Evolutionary conservation across 306 rosid species (phyloP).

Genomic region (Dryas drummondii): DNA sequence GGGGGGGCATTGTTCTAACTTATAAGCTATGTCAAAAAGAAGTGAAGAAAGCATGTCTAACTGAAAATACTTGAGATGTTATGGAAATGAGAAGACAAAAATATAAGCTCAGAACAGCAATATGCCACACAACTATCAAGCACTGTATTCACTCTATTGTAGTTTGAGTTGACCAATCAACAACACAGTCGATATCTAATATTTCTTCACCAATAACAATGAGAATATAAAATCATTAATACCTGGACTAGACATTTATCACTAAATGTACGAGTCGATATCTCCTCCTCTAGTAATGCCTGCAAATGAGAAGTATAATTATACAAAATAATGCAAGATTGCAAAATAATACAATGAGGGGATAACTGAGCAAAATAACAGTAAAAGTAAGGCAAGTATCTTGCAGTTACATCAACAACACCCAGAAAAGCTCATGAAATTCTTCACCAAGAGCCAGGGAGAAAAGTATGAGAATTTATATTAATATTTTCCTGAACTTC

Average conservation of each 20-base stretch:
- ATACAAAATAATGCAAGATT: background rate
- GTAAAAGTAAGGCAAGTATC: background rate
- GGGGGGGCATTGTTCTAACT: background rate
- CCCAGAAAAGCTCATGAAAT: background rate
- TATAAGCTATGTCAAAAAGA: background rate
- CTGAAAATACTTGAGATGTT: background rate
- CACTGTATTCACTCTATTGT: background rate
- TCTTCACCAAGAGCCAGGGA: conserved; percentile 1
- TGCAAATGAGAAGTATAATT: conserved; percentile 32
- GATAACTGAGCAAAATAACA: background rate
- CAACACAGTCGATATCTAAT: background rate
- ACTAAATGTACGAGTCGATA: conserved; percentile 50
- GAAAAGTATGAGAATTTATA: background rate
- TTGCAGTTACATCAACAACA: background rate
- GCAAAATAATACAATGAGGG: background rate
- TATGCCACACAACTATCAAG: background rate
- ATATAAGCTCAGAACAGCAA: too few species aligned
- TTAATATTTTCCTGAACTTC: background rate
- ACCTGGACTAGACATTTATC: conserved; percentile 74
- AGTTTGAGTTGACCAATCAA: background rate
- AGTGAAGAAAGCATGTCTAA: background rate
- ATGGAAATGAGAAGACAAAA: too few species aligned
- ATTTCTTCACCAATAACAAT: background rate
- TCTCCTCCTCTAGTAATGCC: conserved; percentile 98
- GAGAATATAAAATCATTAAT: background rate